These are phyloP conservation scores for Picocystis salinarum DNA, from an alignment of 139 green algal genomes.

Conservation along the genomic window DNA sequence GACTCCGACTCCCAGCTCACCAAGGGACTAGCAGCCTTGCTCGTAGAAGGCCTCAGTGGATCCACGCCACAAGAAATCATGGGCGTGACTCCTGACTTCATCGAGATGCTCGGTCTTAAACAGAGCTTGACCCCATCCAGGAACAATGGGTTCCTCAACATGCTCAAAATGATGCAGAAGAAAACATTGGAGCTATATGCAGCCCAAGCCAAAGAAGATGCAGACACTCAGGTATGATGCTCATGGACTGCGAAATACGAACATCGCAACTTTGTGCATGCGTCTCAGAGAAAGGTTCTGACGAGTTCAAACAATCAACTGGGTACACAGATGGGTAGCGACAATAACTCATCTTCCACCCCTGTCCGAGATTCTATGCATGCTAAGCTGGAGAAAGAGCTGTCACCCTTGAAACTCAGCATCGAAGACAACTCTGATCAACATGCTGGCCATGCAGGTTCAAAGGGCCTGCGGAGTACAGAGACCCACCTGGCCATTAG, in stretches of 20 bases:
- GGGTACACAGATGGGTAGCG: slow-evolving; percentile 6
- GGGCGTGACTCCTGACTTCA: slow-evolving; percentile 41
- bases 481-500: slow-evolving; percentile 38
- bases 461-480: slow-evolving; percentile 1
- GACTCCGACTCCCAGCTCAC: slow-evolving; percentile 93
- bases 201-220: too few relatives aligned
- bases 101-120: slow-evolving; percentile 73
- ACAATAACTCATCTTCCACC: slow-evolving; percentile 1
- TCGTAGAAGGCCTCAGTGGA: slow-evolving; percentile 78
- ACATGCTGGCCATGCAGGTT: slow-evolving; percentile 31
- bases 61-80: slow-evolving; percentile 36
- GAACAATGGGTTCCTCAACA: slow-evolving; percentile 97
- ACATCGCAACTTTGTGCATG: slow-evolving; percentile 13
- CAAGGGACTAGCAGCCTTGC: slow-evolving; percentile 70
- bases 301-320: slow-evolving; percentile 21
- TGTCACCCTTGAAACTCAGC: neutral
- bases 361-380: slow-evolving; percentile 23
- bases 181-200: slow-evolving; percentile 32
- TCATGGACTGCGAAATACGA: too few relatives aligned
- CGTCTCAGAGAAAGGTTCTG: slow-evolving; percentile 19
- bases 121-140: slow-evolving; percentile 83
- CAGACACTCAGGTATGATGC: too few relatives aligned
- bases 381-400: slow-evolving; percentile 11
- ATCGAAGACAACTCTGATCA: slow-evolving; percentile 32
- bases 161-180: slow-evolving; percentile 65